Percentiles rank a stretch among this genome's conserved stretches.
Evolutionary conservation across 2,329 filamentous ascomycete species (phyloP).

Genomic region (Colletotrichum chlorophyti): DNA sequence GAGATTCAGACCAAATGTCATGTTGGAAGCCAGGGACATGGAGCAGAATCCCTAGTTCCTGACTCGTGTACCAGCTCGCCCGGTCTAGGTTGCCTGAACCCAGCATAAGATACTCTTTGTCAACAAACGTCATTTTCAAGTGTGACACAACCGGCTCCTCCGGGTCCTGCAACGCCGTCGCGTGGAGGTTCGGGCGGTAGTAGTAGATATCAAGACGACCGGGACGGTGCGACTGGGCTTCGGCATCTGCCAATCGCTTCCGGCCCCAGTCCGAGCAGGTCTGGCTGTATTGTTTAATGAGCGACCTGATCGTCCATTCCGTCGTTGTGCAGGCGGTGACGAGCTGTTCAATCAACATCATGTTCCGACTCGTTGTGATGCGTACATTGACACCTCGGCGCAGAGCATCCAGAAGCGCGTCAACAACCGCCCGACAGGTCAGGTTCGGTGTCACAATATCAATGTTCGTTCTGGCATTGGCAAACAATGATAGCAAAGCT

Average conservation of each 20-base stretch:
- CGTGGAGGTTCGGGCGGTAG: slow-evolving; percentile 51
- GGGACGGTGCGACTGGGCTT: slow-evolving; percentile 46
- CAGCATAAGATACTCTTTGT: slow-evolving; percentile 70
- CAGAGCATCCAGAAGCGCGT: slow-evolving; percentile 66
- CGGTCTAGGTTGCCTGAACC: slow-evolving; percentile 87
- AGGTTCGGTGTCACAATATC: slow-evolving; percentile 81
- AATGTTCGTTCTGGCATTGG: slow-evolving; percentile 63
- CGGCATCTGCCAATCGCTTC: slow-evolving; percentile 40
- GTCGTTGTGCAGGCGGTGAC: slow-evolving; percentile 80
- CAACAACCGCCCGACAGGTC: slow-evolving; percentile 70
- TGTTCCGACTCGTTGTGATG: slow-evolving; percentile 69
- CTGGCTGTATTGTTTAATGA: slow-evolving; percentile 62
- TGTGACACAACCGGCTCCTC: slow-evolving; percentile 76
- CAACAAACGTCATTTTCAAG: slow-evolving; percentile 78
- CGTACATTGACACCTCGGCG: slow-evolving; percentile 70
- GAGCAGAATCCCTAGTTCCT: slow-evolving; percentile 76
- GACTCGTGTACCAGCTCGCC: slow-evolving; percentile 86
- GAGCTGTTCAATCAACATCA: slow-evolving; percentile 85
- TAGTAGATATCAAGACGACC: slow-evolving; percentile 66
- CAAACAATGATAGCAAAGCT: slow-evolving; percentile 67
- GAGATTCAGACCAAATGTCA: slow-evolving; percentile 46
- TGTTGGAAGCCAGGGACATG: slow-evolving; percentile 47
- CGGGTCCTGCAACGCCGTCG: slow-evolving; percentile 32
- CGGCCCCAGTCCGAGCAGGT: slow-evolving; percentile 27
- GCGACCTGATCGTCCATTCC: slow-evolving; percentile 63